Evolutionary conservation across 148 eudicot species (phyloP), one percentile per base, ranked within the genome.

Genomic region (Amaranthus hypochondriacus): DNA sequence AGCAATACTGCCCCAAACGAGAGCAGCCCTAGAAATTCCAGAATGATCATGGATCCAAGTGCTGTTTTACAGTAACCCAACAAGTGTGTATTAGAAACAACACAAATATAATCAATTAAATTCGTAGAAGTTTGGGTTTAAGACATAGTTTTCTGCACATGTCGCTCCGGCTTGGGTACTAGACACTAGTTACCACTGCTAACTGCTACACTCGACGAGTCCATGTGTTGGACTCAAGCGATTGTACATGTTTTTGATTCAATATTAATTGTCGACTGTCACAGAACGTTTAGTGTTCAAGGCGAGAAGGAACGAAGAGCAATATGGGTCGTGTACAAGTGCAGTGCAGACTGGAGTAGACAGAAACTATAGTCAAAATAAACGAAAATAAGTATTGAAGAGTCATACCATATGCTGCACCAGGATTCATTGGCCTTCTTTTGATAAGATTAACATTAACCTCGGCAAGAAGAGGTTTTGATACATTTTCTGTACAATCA

Each of bases 11-110:
- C 75, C 66, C 93, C 97, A 67, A 95, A 89, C 66, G 84, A 80
- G 52, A 90, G 60, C 75, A 95, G 77, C 73, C 80, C 75, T 46
- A 88, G 60, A 69, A 83, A 87, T 67, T 89, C 97, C 43, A 90
- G 7, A 73, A 87, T 77, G 68, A 92, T 83, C 74, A 87, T 85
- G 61, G 89, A 81, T 84, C 96, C 98, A 11, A 92, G 79, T 79
- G 83, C 97, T 95, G 90, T 73, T 72, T 4, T 62, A 70, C 10
- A 76, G 48, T 39, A 69, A 72, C 28, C 71, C 14, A 65, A 48
- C 62, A 72, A 44, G 68, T 13, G 54, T 66, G 39, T 42, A 43
- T 80, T 39, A 75, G 67, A 51, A 49, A 70, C 8, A 6, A 69
- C 67, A 7, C 4, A 42, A 46, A 15, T 57, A 70, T 50, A 42